Conservation (phyloP, 2,329 filamentous ascomycete genomes). For the Thielaviopsis euricoi region DNA sequence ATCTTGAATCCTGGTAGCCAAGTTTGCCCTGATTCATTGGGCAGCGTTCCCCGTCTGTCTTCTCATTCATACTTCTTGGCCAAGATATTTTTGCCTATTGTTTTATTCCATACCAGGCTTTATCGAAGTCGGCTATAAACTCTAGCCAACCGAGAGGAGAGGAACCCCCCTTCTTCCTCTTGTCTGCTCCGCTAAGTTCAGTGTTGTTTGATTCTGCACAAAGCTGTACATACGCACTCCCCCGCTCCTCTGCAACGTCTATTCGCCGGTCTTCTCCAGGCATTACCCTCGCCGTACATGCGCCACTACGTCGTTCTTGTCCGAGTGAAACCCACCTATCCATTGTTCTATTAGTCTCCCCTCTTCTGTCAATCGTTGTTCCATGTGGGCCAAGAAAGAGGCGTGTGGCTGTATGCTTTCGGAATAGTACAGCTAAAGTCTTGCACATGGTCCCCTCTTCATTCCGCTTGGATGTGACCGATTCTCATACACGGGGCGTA, state of each 20-base stretch:
- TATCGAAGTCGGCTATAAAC: neutral
- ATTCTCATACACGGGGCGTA: neutral
- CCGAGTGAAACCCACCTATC: neutral
- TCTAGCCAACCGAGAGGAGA: neutral
- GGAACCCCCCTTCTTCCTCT: neutral
- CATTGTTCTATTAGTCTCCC: neutral
- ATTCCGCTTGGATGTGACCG: neutral
- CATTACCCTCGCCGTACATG: neutral
- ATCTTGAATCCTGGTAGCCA: too few species aligned
- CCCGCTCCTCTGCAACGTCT: neutral
- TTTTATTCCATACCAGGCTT: neutral
- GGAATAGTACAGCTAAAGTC: too few species aligned
- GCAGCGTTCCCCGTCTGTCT: too few species aligned
- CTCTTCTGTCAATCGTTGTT: neutral
- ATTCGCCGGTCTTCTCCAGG: neutral
- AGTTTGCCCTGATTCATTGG: too few species aligned
- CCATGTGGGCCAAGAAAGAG: too few species aligned
- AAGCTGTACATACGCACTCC: too few species aligned
- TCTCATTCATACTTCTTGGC: too few species aligned
- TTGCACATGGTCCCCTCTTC: neutral
- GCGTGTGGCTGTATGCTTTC: too few species aligned
- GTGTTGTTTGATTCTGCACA: too few species aligned
- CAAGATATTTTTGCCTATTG: neutral
- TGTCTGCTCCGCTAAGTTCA: neutral
- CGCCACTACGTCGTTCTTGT: neutral